These are phyloP conservation scores for Durusdinium trenchii DNA, from an alignment of 73 alveolate genomes.

Conservation along the genomic window DNA sequence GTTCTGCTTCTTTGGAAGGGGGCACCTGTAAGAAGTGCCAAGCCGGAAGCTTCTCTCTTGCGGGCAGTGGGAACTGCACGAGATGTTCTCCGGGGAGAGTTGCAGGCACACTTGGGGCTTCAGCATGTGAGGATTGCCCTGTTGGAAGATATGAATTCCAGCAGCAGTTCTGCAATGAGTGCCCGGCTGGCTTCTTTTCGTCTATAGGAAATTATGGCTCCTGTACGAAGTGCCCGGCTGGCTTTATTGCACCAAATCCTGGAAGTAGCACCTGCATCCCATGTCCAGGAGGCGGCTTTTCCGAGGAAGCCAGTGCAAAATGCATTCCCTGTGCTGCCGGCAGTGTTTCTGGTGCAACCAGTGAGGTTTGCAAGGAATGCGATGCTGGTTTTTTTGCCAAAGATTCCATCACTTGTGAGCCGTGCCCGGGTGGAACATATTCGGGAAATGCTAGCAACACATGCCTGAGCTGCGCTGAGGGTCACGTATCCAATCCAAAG, in stretches of 20 bases:
- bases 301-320: background rate
- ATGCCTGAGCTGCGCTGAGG: conserved; percentile 24
- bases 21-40: background rate
- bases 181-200: background rate
- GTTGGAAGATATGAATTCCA: too few relatives aligned
- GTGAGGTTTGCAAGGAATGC: background rate
- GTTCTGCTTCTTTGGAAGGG: background rate
- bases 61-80: too few relatives aligned
- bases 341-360: background rate
- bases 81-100: too few relatives aligned
- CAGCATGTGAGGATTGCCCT: too few relatives aligned
- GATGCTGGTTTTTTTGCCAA: conserved; percentile 19
- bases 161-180: too few relatives aligned
- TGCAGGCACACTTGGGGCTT: too few relatives aligned
- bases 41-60: too few relatives aligned
- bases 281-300: background rate
- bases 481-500: conserved; percentile 14
- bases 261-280: background rate
- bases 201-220: background rate
- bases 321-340: conserved; percentile 3
- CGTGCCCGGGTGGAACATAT: conserved; percentile 48
- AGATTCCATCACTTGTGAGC: conserved; percentile 11
- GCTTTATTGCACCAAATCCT: background rate
- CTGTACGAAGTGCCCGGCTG: conserved; percentile 25
- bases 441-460: background rate